Conservation (phyloP, 78 protist genomes). For the Planoprotostelium fungivorum region DNA sequence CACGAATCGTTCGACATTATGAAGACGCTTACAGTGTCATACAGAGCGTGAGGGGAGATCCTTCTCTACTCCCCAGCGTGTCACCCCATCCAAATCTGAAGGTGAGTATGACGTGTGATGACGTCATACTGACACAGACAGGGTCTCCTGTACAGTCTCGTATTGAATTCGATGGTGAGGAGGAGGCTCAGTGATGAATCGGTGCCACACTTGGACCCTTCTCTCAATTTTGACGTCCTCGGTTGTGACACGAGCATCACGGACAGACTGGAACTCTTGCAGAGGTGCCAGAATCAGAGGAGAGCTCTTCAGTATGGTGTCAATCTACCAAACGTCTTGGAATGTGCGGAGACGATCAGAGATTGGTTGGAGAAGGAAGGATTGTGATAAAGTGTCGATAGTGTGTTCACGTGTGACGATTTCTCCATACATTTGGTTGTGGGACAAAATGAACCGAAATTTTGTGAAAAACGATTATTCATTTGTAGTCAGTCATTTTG, state of each 20-base stretch:
- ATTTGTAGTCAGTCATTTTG: no score
- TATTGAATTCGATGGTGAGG: neutral
- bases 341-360: neutral
- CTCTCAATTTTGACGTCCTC: neutral
- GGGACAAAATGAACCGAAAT: no score
- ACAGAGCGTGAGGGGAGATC: neutral
- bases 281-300: neutral
- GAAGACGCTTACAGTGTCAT: neutral
- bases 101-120: neutral
- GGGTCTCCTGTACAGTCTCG: neutral
- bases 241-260: neutral
- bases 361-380: neutral
- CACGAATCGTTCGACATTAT: neutral
- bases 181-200: neutral
- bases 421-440: no score
- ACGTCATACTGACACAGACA: neutral
- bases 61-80: neutral
- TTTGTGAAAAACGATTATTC: no score
- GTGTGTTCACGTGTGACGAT: no score
- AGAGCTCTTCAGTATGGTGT: neutral
- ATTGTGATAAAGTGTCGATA: no score
- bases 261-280: neutral
- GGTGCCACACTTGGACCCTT: neutral
- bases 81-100: neutral
- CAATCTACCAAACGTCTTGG: neutral